These are phyloP conservation scores for Acidiella bohemica DNA, from an alignment of 495 filamentous ascomycete genomes.

Conservation along the genomic window DNA sequence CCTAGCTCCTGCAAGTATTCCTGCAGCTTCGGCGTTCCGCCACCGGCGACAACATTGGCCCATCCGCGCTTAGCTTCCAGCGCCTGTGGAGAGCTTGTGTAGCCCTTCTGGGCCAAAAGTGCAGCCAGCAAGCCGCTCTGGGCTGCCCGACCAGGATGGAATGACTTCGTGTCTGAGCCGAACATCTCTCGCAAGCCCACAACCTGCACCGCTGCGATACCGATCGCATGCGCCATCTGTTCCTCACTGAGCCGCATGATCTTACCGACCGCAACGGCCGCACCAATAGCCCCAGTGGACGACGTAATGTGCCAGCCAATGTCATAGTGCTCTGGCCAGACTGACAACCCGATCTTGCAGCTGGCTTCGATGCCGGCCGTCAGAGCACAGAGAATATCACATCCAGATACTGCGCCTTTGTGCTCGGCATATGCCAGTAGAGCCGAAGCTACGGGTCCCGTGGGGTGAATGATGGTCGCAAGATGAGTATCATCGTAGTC, in stretches of 20 bases:
- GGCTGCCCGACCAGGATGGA: constrained; percentile 40
- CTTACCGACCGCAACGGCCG: constrained; percentile 37
- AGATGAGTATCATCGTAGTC: constrained; percentile 47
- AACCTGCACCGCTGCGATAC: constrained; percentile 40
- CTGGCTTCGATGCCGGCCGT: constrained; percentile 40
- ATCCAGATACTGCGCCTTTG: constrained; percentile 29
- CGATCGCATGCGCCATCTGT: constrained; percentile 39
- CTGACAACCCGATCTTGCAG: constrained; percentile 37
- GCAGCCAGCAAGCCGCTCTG: constrained; percentile 40
- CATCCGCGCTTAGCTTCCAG: constrained; percentile 43
- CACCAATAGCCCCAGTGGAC: constrained; percentile 39
- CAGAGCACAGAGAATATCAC: constrained; percentile 38
- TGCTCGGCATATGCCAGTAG: constrained; percentile 35
- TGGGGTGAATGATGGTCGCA: constrained; percentile 43
- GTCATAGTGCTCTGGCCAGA: constrained; percentile 43
- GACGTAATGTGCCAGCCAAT: constrained; percentile 44
- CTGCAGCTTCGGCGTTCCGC: constrained; percentile 26
- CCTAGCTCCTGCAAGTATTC: constrained; percentile 28
- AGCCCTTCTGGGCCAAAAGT: constrained; percentile 34
- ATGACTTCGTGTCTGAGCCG: constrained; percentile 42
- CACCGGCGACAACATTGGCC: constrained; percentile 36
- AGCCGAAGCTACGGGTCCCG: constrained; percentile 38
- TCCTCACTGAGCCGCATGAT: constrained; percentile 28
- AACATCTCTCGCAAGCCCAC: constrained; percentile 41
- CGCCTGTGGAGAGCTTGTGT: constrained; percentile 34